Percentiles rank a stretch among this genome's conserved stretches.
phyloP scores from a whole-genome alignment of 257 asterid genomes.

The Agastache rugosa region DNA sequence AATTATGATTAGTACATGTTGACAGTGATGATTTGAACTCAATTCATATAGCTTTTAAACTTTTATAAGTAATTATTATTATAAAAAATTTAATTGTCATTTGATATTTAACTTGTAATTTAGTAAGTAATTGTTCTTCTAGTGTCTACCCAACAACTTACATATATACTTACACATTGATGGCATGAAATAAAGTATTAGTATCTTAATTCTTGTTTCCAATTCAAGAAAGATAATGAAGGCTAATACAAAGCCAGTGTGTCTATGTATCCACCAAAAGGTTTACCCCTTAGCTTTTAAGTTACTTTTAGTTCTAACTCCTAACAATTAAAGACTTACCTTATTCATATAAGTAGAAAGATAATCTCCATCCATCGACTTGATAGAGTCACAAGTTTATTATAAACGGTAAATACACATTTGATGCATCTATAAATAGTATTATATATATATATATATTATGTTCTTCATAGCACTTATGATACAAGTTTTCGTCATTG shows the following conservation, averaged over 20 bases:
- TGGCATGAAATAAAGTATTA: conserved; percentile 21
- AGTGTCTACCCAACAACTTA: conserved; percentile 38
- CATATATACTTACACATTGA: background rate
- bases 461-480: background rate
- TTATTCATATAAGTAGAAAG: conserved; percentile 36
- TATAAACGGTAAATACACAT: background rate
- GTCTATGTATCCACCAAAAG: conserved; percentile 34
- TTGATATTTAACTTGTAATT: background rate
- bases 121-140: conserved; percentile 5
- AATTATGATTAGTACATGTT: background rate
- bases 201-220: conserved; percentile 41
- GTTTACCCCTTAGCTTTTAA: conserved; percentile 68
- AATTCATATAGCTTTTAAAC: conserved; percentile 1
- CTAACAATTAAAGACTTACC: conserved; percentile 45
- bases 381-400: background rate
- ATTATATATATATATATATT: too few relatives aligned
- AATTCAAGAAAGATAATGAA: conserved; percentile 55
- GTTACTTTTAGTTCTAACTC: conserved; percentile 64
- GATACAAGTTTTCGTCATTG: too few relatives aligned
- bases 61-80: conserved; percentile 12
- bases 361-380: conserved; percentile 1
- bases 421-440: background rate
- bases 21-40: conserved; percentile 2
- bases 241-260: conserved; percentile 47
- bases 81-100: background rate